Percentiles rank a stretch among this genome's conserved stretches.
These are phyloP conservation scores for Citropsis articulata DNA, from an alignment of 345 rosid genomes.

Conservation along the genomic window DNA sequence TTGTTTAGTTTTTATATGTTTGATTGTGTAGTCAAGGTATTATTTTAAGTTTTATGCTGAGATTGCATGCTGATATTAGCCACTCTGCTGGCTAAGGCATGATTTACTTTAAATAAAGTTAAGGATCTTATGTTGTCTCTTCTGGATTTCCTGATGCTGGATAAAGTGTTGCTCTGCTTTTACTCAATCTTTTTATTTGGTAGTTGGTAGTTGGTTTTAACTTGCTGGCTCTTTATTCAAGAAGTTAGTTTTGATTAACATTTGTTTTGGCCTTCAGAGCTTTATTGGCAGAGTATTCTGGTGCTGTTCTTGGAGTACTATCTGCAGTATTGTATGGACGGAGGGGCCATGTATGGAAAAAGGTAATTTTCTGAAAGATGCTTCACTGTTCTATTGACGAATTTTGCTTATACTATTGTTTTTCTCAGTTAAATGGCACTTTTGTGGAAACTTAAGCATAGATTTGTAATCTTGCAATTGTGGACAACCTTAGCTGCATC, in stretches of 20 bases:
- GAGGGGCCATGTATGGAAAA: constrained; percentile 74
- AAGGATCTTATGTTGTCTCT: neutral
- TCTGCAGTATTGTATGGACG: constrained; percentile 88
- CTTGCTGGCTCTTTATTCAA: neutral
- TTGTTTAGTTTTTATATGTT: neutral
- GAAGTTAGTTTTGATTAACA: neutral
- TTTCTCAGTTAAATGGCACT: neutral
- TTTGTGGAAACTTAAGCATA: neutral
- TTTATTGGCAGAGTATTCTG: constrained; percentile 94
- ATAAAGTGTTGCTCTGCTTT: neutral
- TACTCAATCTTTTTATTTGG: neutral
- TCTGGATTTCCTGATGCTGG: neutral
- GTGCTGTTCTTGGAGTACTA: constrained; percentile 94
- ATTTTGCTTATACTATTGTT: neutral
- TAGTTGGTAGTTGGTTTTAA: neutral
- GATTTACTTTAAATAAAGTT: neutral
- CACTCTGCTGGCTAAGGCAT: neutral
- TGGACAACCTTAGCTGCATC: neutral
- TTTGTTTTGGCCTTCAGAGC: constrained; percentile 46
- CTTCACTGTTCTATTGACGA: neutral
- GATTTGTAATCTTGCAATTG: neutral
- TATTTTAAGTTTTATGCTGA: neutral
- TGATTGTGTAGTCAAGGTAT: neutral
- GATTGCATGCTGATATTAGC: neutral
- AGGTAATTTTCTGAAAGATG: constrained; percentile 47